Percentiles rank a stretch among this genome's conserved stretches.
phyloP scores from a whole-genome alignment of 73 alveolate species.

The Effrenium voratum region DNA sequence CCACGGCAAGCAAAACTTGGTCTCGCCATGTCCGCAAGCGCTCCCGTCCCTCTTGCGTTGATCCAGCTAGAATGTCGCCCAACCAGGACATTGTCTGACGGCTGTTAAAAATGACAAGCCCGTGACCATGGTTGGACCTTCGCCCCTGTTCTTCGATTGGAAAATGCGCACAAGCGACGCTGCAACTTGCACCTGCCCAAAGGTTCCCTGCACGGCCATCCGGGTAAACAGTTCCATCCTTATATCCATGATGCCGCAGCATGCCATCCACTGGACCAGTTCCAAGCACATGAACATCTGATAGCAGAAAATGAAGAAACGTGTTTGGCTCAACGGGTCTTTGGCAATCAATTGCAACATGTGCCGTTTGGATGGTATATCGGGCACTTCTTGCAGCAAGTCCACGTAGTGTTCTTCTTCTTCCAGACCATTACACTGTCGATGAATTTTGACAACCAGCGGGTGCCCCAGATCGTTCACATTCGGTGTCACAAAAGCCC shows the following conservation, averaged over 20 bases:
- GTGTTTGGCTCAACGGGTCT: conserved; percentile 58
- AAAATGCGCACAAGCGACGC: conserved; percentile 53
- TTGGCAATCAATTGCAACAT: conserved; percentile 33
- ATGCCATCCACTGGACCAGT: conserved; percentile 38
- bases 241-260: conserved; percentile 25
- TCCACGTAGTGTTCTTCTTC: conserved; percentile 5
- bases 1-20: conserved; percentile 35
- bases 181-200: conserved; percentile 51
- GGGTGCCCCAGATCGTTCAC: conserved; percentile 75
- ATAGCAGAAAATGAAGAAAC: conserved; percentile 30
- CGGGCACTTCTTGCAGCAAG: conserved; percentile 16
- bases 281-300: conserved; percentile 59
- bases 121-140: conserved; percentile 47
- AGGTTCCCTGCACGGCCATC: conserved; percentile 58
- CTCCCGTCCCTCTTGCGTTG: not conserved
- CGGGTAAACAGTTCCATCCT: conserved; percentile 14
- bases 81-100: conserved; percentile 15
- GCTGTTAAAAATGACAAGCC: conserved; percentile 5
- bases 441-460: conserved; percentile 26
- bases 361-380: conserved; percentile 38
- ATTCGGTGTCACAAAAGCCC: conserved; percentile 54
- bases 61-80: not conserved
- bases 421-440: conserved; percentile 26
- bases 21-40: not conserved
- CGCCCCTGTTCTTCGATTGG: conserved; percentile 38